Percentiles rank a stretch among this genome's conserved stretches.
Conservation (phyloP, 345 rosid genomes). For the Punica granatum region DNA sequence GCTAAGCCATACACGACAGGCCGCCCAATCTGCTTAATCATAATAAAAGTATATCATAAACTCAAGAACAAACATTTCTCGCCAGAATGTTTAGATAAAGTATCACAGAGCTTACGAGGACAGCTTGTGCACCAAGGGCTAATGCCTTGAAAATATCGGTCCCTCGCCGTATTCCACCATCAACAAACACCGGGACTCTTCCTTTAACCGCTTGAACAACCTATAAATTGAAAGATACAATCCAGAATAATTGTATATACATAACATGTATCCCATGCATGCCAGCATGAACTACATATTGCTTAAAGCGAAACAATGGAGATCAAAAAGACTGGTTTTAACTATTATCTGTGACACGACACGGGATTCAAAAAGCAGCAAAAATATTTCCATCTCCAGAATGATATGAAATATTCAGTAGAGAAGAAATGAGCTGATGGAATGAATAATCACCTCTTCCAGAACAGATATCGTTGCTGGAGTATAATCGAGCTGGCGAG, state of each 20-base stretch:
- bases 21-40: constrained; percentile 67
- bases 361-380: no score
- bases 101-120: constrained; percentile 47
- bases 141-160: constrained; percentile 86
- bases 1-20: constrained; percentile 71
- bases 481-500: constrained; percentile 62
- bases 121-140: constrained; percentile 87
- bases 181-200: constrained; percentile 63
- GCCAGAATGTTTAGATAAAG: not conserved
- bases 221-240: constrained; percentile 22
- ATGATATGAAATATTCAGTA: not conserved
- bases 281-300: no score
- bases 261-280: not conserved
- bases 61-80: not conserved
- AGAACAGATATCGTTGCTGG: constrained; percentile 62
- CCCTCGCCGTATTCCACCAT: constrained; percentile 85
- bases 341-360: not conserved
- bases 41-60: not conserved
- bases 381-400: not conserved
- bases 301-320: no score
- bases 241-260: not conserved
- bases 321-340: not conserved
- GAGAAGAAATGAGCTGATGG: not conserved
- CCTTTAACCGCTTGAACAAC: constrained; percentile 67
- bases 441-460: constrained; percentile 43